Evolutionary conservation across 495 filamentous ascomycete species (phyloP).

Genomic region (Hyaloscypha variabilis): DNA sequence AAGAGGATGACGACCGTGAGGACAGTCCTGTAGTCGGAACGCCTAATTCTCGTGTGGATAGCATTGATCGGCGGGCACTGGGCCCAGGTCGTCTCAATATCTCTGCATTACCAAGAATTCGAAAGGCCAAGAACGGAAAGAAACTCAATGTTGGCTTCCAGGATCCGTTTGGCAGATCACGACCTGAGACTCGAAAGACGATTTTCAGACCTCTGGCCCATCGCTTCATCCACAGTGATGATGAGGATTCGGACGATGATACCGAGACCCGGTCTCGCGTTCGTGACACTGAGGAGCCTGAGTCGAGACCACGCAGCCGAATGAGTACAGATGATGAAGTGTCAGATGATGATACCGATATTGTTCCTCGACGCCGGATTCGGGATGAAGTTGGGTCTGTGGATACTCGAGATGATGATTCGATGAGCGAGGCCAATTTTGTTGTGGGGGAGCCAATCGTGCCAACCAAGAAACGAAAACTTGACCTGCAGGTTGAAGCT

Average conservation of each 20-base stretch:
- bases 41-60: constrained; percentile 67
- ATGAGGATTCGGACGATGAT: constrained; percentile 64
- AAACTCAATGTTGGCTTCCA: constrained; percentile 70
- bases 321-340: constrained; percentile 69
- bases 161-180: constrained; percentile 76
- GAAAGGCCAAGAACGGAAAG: constrained; percentile 64
- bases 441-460: constrained; percentile 41
- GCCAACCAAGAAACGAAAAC: constrained; percentile 69
- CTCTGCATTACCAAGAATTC: constrained; percentile 69
- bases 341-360: constrained; percentile 57
- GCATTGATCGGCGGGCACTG: constrained; percentile 44
- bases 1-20: constrained; percentile 47
- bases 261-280: constrained; percentile 65
- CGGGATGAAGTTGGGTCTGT: constrained; percentile 32
- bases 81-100: constrained; percentile 57
- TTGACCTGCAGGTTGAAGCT: constrained; percentile 58
- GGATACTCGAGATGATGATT: constrained; percentile 52
- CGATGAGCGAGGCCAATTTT: constrained; percentile 58
- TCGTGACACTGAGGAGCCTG: constrained; percentile 78
- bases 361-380: neutral
- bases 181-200: constrained; percentile 43
- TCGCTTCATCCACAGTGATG: constrained; percentile 55
- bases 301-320: constrained; percentile 78
- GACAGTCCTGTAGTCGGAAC: constrained; percentile 63
- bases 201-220: constrained; percentile 58